Evolutionary conservation across 2,329 filamentous ascomycete genomes (phyloP), one percentile per base, ranked within the genome.

Genomic region (Pseudogymnoascus sp.): DNA sequence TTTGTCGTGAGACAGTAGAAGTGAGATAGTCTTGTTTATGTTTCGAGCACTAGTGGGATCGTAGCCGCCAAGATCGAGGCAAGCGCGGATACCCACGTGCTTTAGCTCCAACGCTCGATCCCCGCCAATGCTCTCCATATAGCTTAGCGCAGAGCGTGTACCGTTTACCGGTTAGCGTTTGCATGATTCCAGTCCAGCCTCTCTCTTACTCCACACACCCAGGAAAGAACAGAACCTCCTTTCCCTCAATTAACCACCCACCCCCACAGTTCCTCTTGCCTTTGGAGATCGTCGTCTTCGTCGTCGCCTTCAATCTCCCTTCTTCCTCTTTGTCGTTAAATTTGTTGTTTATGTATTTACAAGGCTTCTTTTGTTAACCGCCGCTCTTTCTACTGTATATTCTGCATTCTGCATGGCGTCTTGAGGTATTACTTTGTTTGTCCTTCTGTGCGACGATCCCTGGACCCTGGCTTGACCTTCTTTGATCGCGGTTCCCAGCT

Each of bases 281-380:
- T 53, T 16, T 53, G 34, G 50, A 56, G 28, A 56, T 56, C 28
- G 50, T 56, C 50, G 28, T 36, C 50, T 21, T 56, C 16, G 28
- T 21, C 28, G 50, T 36, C 50, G 50, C 16, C 50, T 56, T 56
- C 50, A 56, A 56, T 34, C 50, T 21, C 50, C 50, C 50, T 56
- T 56, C n/a, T 56, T 56, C 50, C 50, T 56, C 28, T 34, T 56
- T 21, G 28, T 36, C 50, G 28, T 56, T 56, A 23, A 56, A 34
- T 34, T 53, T 56, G 50, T 56, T 56, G 50, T 56, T 56, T 56
- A 56, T 56, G 50, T 36, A 56, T 56, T 56, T 14, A 56, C 50
- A 56, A 18, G 50, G 28, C 16, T 56, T 36, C 11, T 56, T 56
- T 18, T 56, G 28, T 56, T 56, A 34, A 36, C 50, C 16, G 50